Evolutionary conservation across 164 flowering plant genomes (phyloP), one percentile per base, ranked within the genome.

Genomic region (Umbilicus rupestris): DNA sequence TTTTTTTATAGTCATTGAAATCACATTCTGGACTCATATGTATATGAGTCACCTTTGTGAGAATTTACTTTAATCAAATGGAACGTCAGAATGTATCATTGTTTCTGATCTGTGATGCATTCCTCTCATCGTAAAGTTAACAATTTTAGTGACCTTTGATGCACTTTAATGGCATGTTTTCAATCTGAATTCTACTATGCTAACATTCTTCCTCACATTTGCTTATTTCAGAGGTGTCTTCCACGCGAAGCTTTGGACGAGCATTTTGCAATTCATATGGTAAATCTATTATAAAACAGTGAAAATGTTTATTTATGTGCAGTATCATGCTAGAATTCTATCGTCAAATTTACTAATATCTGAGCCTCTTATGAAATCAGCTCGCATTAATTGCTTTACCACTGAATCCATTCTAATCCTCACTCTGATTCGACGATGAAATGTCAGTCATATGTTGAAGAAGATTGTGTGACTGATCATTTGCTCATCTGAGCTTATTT

Each of bases 221-320:
- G 62, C 28, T 47, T 7, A 52, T 57, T 78, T n/a, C 88, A 95
- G 99, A 87, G 99, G 72, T 95, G 99, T 78, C 97, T 95, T 74
- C 79, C 88, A 29, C 77, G 82, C 24, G 90, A 82, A 35, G 72
- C 79, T 60, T 73, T 95, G 88, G 97, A 92, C 58, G 97, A 95
- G 79, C 97, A 84, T 78, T 83, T 95, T 75, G 82, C 85, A 24
- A 88, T 92, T 70, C 89, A 95, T 79, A 81, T 74, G 97, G 99
- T 95, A 92, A 79, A 26, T 19, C 7, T 7, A 14, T 41, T 41
- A 41, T 41, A 7, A 35, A 7, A 35, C 37, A 35, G 37, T 35
- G 37, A 35, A 35, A 5, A 3, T 35, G 44, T 41, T 41, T 41
- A 14, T 9, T 41, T 22, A 12, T 52, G 24, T 15, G 1, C 14